phyloP scores from a whole-genome alignment of 2,329 filamentous ascomycete genomes.

The Botrytis aclada region DNA sequence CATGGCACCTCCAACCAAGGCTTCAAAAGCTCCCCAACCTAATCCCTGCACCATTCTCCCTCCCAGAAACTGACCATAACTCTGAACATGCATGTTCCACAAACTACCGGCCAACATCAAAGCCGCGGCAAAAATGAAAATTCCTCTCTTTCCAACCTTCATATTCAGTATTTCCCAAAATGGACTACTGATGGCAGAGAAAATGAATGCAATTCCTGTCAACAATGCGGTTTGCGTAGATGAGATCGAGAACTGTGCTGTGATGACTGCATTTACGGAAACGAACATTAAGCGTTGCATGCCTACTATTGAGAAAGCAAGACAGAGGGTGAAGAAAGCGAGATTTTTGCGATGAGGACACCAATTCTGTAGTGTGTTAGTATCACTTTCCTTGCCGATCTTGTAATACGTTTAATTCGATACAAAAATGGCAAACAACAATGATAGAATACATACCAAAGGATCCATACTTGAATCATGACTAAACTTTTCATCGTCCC shows the following conservation, averaged over 20 bases:
- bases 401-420: neutral
- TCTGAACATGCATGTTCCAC: conserved; percentile 49
- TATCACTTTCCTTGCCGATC: too few relatives aligned
- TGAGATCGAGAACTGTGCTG: conserved; percentile 44
- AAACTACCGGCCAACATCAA: conserved; percentile 49
- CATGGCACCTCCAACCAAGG: conserved; percentile 50
- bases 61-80: conserved; percentile 48
- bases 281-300: conserved; percentile 56
- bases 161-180: conserved; percentile 44
- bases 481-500: neutral
- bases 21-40: conserved; percentile 59
- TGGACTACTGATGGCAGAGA: conserved; percentile 48
- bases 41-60: conserved; percentile 54
- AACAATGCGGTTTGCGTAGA: conserved; percentile 49
- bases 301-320: conserved; percentile 46
- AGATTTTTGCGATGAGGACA: conserved; percentile 52
- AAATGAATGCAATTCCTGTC: conserved; percentile 52
- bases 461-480: neutral
- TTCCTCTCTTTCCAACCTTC: conserved; percentile 51
- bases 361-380: conserved; percentile 48
- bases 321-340: conserved; percentile 47
- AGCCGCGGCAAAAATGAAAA: conserved; percentile 49
- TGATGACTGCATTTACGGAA: conserved; percentile 46
- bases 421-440: neutral
- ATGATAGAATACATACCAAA: conserved; percentile 1